Conservation (phyloP, 1,284 basidiomycete genomes). For the Boletus semigastroideus region DNA sequence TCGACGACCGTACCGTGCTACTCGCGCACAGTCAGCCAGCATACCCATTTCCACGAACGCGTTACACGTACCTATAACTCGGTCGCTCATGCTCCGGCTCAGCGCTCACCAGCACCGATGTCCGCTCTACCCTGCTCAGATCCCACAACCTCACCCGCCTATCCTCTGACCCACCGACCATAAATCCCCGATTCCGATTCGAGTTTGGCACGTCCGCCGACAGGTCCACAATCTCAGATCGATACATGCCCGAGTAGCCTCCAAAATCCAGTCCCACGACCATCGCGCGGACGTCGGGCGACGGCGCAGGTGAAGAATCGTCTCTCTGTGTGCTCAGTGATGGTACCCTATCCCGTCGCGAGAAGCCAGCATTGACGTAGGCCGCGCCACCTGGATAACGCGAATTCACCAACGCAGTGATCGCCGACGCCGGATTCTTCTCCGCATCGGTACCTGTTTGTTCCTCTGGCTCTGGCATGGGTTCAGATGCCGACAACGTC, state of each 20-base stretch:
- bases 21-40: not conserved
- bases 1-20: constrained; percentile 35
- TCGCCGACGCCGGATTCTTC: constrained; percentile 63
- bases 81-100: constrained; percentile 70
- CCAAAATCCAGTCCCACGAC: constrained; percentile 73
- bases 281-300: constrained; percentile 63
- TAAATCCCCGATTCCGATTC: constrained; percentile 58
- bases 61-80: constrained; percentile 56
- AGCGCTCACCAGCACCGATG: constrained; percentile 68
- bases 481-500: constrained; percentile 38
- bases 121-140: constrained; percentile 66
- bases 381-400: constrained; percentile 39
- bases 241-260: constrained; percentile 54
- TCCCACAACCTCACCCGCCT: constrained; percentile 83
- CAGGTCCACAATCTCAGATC: constrained; percentile 55
- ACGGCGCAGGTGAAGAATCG: constrained; percentile 43
- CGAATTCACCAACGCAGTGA: constrained; percentile 53
- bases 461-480: constrained; percentile 51
- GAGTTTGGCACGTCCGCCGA: constrained; percentile 40
- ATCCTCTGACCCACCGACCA: constrained; percentile 83
- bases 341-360: constrained; percentile 22
- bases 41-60: not conserved
- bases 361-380: constrained; percentile 24
- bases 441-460: constrained; percentile 54
- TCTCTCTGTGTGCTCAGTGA: constrained; percentile 33